phyloP scores from a whole-genome alignment of 75 land plant species.

The Cupressus sempervirens region DNA sequence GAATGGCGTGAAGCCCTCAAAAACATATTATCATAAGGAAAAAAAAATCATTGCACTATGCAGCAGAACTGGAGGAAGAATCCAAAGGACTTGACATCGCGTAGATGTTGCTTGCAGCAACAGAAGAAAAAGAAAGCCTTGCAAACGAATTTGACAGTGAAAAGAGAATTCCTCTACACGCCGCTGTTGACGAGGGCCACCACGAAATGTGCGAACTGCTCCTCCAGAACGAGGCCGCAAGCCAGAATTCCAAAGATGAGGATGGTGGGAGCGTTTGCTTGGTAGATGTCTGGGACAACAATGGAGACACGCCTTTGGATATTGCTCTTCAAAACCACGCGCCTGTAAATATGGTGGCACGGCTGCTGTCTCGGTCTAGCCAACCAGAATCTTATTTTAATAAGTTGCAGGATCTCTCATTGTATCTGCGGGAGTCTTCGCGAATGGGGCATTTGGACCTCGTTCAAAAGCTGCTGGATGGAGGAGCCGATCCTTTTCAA shows the following conservation, averaged over 20 bases:
- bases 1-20: not conserved
- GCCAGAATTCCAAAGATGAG: not conserved
- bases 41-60: not conserved
- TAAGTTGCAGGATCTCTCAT: not conserved
- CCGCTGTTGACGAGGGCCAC: not conserved
- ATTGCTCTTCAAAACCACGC: not conserved
- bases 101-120: too few relatives aligned
- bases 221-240: not conserved
- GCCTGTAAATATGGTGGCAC: not conserved
- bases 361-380: not conserved
- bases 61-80: too few relatives aligned
- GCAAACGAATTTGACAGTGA: too few relatives aligned
- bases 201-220: not conserved
- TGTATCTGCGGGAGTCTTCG: too few relatives aligned
- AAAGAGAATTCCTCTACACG: too few relatives aligned
- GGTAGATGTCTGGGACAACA: not conserved
- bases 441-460: too few relatives aligned
- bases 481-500: too few relatives aligned
- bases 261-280: not conserved
- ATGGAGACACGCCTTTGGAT: not conserved
- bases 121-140: too few relatives aligned
- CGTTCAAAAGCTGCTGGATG: too few relatives aligned
- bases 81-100: too few relatives aligned
- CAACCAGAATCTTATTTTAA: not conserved
- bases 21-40: not conserved